Conservation (phyloP, 495 filamentous ascomycete species). For the Tuber indicum region DNA sequence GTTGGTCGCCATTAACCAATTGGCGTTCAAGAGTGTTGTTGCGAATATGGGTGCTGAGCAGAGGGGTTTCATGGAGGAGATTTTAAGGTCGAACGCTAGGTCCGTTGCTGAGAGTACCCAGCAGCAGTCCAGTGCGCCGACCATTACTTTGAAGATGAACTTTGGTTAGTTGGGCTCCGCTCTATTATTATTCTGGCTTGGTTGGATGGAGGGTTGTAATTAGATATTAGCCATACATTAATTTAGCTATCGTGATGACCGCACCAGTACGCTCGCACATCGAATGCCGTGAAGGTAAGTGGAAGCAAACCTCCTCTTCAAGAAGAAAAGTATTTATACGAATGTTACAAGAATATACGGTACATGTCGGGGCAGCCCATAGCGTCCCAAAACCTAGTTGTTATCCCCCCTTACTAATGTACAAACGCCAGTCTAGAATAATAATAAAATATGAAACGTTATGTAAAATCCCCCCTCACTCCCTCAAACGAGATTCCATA, state of each 20-base stretch:
- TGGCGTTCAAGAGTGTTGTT: constrained; percentile 68
- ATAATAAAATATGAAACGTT: background rate
- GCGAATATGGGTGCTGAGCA: constrained; percentile 62
- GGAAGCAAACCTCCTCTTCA: background rate
- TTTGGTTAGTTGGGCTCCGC: constrained; percentile 48
- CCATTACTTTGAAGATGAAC: constrained; percentile 89
- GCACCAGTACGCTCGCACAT: background rate
- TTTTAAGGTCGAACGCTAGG: constrained; percentile 53
- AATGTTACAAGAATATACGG: constrained; percentile 1
- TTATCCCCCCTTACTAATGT: background rate
- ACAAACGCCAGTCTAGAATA: constrained; percentile 1
- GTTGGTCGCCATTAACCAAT: constrained; percentile 66
- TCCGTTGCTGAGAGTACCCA: constrained; percentile 43
- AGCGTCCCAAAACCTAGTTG: background rate
- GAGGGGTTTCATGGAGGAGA: constrained; percentile 71
- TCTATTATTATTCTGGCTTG: background rate
- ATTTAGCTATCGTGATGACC: background rate
- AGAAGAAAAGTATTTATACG: background rate
- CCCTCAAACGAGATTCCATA: background rate
- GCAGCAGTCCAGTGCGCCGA: constrained; percentile 59
- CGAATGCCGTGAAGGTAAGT: background rate
- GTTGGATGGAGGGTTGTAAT: background rate
- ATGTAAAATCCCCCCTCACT: background rate
- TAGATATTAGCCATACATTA: background rate
- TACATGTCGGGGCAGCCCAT: background rate